These are phyloP conservation scores for Colletotrichum navitas DNA, from an alignment of 2,329 filamentous ascomycete genomes.

Conservation along the genomic window DNA sequence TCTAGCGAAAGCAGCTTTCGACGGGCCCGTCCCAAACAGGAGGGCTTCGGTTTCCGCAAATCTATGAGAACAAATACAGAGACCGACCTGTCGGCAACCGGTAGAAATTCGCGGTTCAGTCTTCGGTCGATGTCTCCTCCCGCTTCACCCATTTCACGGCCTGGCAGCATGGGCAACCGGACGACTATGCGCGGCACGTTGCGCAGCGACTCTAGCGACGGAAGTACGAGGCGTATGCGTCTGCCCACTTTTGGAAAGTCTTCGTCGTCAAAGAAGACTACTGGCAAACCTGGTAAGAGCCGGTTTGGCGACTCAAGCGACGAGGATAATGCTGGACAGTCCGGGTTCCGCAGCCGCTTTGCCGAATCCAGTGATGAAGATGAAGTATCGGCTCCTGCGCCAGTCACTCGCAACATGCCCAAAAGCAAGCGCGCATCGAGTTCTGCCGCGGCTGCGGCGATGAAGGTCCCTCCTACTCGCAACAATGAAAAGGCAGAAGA, in stretches of 20 bases:
- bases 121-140: slow-evolving; percentile 78
- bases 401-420: slow-evolving; percentile 70
- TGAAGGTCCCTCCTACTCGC: slow-evolving; percentile 50
- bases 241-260: slow-evolving; percentile 60
- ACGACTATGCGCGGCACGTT: slow-evolving; percentile 58
- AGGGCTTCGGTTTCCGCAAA: slow-evolving; percentile 73
- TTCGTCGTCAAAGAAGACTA: slow-evolving; percentile 49
- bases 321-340: slow-evolving; percentile 60
- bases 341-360: slow-evolving; percentile 70
- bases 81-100: slow-evolving; percentile 55
- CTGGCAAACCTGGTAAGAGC: slow-evolving; percentile 56
- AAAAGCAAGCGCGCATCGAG: slow-evolving; percentile 51
- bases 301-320: slow-evolving; percentile 75
- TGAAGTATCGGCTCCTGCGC: slow-evolving; percentile 75
- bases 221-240: slow-evolving; percentile 53
- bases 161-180: slow-evolving; percentile 55
- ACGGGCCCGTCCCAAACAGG: slow-evolving; percentile 65
- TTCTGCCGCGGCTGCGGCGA: slow-evolving; percentile 51
- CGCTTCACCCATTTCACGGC: slow-evolving; percentile 61
- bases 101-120: slow-evolving; percentile 65
- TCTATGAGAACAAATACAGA: slow-evolving; percentile 74
- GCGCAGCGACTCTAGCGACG: slow-evolving; percentile 56
- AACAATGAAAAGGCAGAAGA: slow-evolving; percentile 62
- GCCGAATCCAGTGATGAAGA: slow-evolving; percentile 79
- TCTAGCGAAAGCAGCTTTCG: slow-evolving; percentile 88